Percentiles rank a stretch among this genome's conserved stretches.
Evolutionary conservation across 208 protist species (phyloP).

Genomic region (Leishmania amazonensis): DNA sequence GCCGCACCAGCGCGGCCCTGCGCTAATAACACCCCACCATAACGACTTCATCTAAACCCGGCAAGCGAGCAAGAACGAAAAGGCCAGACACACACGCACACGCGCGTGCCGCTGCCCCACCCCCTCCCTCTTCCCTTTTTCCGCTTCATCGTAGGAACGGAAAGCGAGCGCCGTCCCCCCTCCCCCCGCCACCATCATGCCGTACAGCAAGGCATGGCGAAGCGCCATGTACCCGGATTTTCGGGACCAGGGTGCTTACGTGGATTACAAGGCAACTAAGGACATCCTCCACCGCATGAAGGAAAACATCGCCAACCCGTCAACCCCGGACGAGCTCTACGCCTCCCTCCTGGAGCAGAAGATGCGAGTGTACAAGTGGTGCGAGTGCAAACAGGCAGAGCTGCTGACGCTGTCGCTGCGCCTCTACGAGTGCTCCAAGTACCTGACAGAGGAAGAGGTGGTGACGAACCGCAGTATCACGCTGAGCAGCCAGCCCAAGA

Average conservation of each 20-base stretch:
- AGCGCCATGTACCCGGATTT: slow-evolving; percentile 87
- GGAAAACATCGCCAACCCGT: slow-evolving; percentile 82
- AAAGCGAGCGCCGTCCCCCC: background rate
- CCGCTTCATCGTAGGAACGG: background rate
- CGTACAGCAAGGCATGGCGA: slow-evolving; percentile 87
- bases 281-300: slow-evolving; percentile 89
- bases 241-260: slow-evolving; percentile 74
- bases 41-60: background rate
- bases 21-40: background rate
- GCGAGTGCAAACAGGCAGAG: slow-evolving; percentile 68
- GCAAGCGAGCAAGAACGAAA: background rate
- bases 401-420: slow-evolving; percentile 57
- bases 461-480: slow-evolving; percentile 47
- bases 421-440: slow-evolving; percentile 59
- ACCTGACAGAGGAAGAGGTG: slow-evolving; percentile 63
- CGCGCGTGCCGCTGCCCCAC: background rate
- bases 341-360: slow-evolving; percentile 72
- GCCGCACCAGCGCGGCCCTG: background rate
- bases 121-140: background rate
- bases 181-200: slow-evolving; percentile 38
- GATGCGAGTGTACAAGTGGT: slow-evolving; percentile 72
- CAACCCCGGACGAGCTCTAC: slow-evolving; percentile 82
- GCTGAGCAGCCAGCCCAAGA: slow-evolving; percentile 3
- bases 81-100: background rate
- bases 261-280: slow-evolving; percentile 89